phyloP scores from a whole-genome alignment of 2,329 filamentous ascomycete genomes.

The Arthrobotrys iridis region DNA sequence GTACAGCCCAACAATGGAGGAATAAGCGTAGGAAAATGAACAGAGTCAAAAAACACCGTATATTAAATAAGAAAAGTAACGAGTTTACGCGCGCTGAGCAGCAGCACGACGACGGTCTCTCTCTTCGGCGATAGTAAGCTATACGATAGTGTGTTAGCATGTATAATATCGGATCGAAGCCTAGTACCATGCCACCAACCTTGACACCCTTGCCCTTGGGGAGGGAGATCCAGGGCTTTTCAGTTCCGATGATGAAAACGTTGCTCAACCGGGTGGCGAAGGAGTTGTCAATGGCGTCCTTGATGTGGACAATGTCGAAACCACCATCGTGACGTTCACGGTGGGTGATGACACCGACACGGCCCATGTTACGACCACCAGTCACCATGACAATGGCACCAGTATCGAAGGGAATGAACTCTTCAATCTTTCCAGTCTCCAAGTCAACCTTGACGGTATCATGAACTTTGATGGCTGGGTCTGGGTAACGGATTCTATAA shows the following conservation, averaged over 20 bases:
- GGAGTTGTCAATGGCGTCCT: constrained; percentile 99
- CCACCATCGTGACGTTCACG: constrained; percentile 99
- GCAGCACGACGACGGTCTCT: constrained; percentile 90
- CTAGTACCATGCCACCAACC: constrained; percentile 60
- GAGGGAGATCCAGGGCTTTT: constrained; percentile 99
- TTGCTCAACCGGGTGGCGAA: constrained; percentile 99
- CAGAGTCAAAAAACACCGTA: constrained; percentile 50
- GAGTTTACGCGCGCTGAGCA: constrained; percentile 57
- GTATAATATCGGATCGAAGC: neutral
- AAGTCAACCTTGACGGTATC: constrained; percentile 99
- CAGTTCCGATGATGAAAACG: constrained; percentile 98
- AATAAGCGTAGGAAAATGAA: constrained; percentile 52
- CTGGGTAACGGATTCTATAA: constrained; percentile 95
- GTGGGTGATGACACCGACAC: constrained; percentile 99
- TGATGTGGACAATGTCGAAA: constrained; percentile 99
- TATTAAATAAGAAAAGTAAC: constrained; percentile 52
- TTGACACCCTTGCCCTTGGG: constrained; percentile 99
- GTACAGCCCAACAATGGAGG: constrained; percentile 53
- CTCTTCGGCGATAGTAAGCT: constrained; percentile 98
- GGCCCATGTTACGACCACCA: constrained; percentile 99
- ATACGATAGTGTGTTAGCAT: constrained; percentile 56
- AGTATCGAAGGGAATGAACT: constrained; percentile 99
- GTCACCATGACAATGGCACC: constrained; percentile 98
- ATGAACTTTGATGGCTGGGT: constrained; percentile 99
- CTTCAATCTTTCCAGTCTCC: constrained; percentile 93